Evolutionary conservation across 148 eudicot genomes (phyloP), one percentile per base, ranked within the genome.

Genomic region (Vaccinium darrowii): DNA sequence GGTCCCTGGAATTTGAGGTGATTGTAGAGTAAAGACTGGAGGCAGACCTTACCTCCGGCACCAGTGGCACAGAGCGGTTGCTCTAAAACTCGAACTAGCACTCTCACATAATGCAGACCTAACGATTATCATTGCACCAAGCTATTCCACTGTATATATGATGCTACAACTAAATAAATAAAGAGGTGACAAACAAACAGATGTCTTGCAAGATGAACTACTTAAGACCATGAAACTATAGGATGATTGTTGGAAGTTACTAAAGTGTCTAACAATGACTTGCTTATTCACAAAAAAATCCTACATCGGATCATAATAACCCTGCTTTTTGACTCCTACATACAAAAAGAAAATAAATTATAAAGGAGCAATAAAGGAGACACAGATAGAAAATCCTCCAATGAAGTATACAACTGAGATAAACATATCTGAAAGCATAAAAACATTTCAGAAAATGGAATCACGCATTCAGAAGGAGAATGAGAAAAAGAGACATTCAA

Each of bases 371-470:
- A 52, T 30, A 36, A 36, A 15, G n/a, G 21, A 16, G 47, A 73
- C 15, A 50, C 50, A 73, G 27, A 36, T 10, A 1, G 27, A 67
- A 63, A 67, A 25, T 67, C 50, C 21, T 36, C 14, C 21, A 73
- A 73, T 5, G 47, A 33, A 18, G 39, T 6, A 47, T 30, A 69
- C 12, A 4, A 69, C 15, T 69, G 14, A 5, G 39, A 73, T 15
- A 73, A 33, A 78, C 36, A 54, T 7, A 33, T 63, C 74, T 8
- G 18, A 56, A 33, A 23, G 53, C 30, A 83, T 4, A 5, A 51
- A 53, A 75, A 15, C 65, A 85, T 30, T 79, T 56, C 39, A 6
- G 69, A 85, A 36, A 23, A 56, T 58, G 51, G 65, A 21, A 57
- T 36, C 11, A 3, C 69, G 12, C 16, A 56, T 58, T 57, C 36